These are phyloP conservation scores for Linnemannia schmuckeri DNA, from an alignment of 192 early-diverging fungal genomes.

Conservation along the genomic window DNA sequence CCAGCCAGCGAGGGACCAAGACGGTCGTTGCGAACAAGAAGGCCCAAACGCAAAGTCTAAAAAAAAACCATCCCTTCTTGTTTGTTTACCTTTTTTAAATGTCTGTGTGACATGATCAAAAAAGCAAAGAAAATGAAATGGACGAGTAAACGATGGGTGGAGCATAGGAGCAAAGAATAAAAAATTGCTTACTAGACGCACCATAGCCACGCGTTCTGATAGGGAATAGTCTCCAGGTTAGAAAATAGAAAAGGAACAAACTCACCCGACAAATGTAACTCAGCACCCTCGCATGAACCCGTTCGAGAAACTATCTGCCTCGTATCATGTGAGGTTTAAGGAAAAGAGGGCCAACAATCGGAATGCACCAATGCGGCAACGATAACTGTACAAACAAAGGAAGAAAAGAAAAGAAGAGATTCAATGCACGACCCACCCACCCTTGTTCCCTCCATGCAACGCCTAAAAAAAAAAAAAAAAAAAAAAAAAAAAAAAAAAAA, in stretches of 20 bases:
- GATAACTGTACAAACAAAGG: not conserved
- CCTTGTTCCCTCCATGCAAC: not conserved
- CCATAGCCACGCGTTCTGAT: no score
- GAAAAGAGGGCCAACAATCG: not conserved
- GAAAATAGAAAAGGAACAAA: no score
- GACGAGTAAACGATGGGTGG: not conserved
- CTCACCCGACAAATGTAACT: not conserved
- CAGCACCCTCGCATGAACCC: not conserved
- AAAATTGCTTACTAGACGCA: no score
- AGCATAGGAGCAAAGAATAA: not conserved
- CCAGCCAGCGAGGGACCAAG: no score
- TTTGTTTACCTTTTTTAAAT: not conserved
- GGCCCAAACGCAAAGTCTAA: no score
- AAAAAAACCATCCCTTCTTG: no score
- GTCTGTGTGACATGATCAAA: not conserved
- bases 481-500: no score
- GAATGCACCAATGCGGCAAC: not conserved
- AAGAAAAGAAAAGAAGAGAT: not conserved
- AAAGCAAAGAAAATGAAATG: no score
- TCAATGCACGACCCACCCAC: slow-evolving; percentile 1
- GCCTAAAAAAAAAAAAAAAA: not conserved
- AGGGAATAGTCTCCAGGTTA: no score
- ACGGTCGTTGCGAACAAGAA: no score
- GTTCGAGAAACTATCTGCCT: not conserved
- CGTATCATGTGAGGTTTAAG: not conserved